phyloP scores from a whole-genome alignment of 306 rosid genomes.

The Echinosophora koreensis region DNA sequence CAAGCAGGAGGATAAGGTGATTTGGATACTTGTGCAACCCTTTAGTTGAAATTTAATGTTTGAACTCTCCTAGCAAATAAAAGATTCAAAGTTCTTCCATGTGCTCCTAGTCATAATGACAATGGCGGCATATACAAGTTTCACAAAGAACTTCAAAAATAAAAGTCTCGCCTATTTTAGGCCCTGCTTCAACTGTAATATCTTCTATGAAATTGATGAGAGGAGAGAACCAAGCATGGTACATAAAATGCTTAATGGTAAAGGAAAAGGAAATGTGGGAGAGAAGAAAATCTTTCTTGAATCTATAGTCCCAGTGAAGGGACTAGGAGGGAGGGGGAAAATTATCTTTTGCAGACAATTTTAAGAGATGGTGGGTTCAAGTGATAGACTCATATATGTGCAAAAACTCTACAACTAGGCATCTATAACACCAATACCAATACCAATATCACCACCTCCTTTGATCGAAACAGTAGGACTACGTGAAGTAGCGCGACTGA shows the following conservation, averaged over 20 bases:
- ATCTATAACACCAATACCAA: slow-evolving; percentile 46
- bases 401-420: slow-evolving; percentile 54
- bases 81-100: neutral
- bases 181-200: slow-evolving; percentile 3
- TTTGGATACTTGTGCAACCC: neutral
- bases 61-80: neutral
- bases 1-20: neutral
- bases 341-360: slow-evolving; percentile 40
- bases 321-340: neutral
- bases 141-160: neutral
- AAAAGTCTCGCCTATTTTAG: neutral
- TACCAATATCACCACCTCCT: slow-evolving; percentile 62
- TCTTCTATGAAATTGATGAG: slow-evolving; percentile 9
- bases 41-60: neutral
- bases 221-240: neutral
- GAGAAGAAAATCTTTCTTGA: slow-evolving; percentile 41
- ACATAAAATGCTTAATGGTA: slow-evolving; percentile 10
- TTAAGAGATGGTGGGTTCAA: slow-evolving; percentile 41
- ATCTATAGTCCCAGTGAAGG: slow-evolving; percentile 34
- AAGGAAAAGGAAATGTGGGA: neutral
- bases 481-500: slow-evolving; percentile 59
- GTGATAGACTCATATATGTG: slow-evolving; percentile 25
- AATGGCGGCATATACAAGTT: neutral
- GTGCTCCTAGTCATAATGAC: neutral
- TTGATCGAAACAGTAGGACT: slow-evolving; percentile 71